These are phyloP conservation scores for Pelagophyceae sp. DNA, from an alignment of 352 stramenopile genomes.

Conservation along the genomic window DNA sequence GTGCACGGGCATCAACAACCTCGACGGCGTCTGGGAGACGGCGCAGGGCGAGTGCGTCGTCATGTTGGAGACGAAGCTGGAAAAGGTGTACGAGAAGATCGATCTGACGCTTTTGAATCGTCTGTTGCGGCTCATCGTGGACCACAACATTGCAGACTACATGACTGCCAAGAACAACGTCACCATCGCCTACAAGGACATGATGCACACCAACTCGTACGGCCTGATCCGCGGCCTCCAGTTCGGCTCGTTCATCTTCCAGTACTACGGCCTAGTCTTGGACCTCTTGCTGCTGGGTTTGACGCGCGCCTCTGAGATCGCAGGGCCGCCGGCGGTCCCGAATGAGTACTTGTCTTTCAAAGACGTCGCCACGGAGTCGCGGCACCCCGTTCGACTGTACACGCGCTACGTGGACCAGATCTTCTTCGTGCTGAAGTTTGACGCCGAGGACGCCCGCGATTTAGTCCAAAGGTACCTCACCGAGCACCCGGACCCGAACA, in stretches of 20 bases:
- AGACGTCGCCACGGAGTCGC: constrained; percentile 89
- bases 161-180: constrained; percentile 99
- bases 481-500: constrained; percentile 99
- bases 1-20: constrained; percentile 99
- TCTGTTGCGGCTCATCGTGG: constrained; percentile 93
- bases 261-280: constrained; percentile 98
- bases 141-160: constrained; percentile 99
- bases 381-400: constrained; percentile 98
- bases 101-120: constrained; percentile 97
- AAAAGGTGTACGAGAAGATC: constrained; percentile 99
- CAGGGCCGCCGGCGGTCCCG: constrained; percentile 86
- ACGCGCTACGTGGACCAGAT: constrained; percentile 98
- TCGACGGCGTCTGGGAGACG: constrained; percentile 95
- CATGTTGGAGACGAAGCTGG: constrained; percentile 95
- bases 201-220: constrained; percentile 99
- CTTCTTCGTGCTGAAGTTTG: constrained; percentile 98
- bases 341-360: constrained; percentile 98
- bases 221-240: constrained; percentile 95
- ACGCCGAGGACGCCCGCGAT: constrained; percentile 92
- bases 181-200: constrained; percentile 92
- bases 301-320: constrained; percentile 94
- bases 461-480: constrained; percentile 98
- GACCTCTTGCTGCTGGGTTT: constrained; percentile 94
- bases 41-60: constrained; percentile 94
- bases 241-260: constrained; percentile 79